Conservation (phyloP, 148 eudicot species). For the Rhododendron griersonianum region DNA sequence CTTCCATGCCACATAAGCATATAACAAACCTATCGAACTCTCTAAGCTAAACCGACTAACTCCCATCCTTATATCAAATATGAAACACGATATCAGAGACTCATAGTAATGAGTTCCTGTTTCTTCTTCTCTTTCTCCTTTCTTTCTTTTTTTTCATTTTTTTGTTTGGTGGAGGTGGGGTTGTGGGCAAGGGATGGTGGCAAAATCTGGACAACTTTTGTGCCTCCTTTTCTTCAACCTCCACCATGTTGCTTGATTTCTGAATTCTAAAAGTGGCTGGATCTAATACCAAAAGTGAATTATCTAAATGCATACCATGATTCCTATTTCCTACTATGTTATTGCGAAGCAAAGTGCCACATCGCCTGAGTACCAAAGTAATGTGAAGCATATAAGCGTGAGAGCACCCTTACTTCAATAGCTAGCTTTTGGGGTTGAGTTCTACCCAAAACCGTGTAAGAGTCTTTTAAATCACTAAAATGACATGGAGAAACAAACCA, state of each 20-base stretch:
- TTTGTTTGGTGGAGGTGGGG: background rate
- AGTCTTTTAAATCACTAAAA: too few relatives aligned
- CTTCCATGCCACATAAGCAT: too few relatives aligned
- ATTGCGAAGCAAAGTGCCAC: background rate
- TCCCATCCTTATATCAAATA: background rate
- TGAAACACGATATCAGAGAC: background rate
- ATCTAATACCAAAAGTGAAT: background rate
- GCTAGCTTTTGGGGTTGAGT: too few relatives aligned
- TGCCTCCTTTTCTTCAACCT: background rate
- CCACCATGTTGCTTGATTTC: background rate
- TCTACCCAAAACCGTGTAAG: too few relatives aligned
- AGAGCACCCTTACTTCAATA: too few relatives aligned
- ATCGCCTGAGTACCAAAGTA: background rate
- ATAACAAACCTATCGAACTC: too few relatives aligned
- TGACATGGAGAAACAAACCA: background rate
- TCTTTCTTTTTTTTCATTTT: background rate
- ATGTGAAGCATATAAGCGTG: background rate
- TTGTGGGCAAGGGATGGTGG: background rate
- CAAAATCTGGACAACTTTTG: background rate
- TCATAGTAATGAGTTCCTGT: background rate
- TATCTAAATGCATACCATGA: background rate
- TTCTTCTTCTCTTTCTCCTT: background rate
- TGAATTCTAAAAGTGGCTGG: background rate
- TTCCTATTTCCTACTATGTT: background rate
- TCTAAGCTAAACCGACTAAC: too few relatives aligned